Evolutionary conservation across 805 yeast genomes (phyloP).

Genomic region (Blastobotrys robertii): DNA sequence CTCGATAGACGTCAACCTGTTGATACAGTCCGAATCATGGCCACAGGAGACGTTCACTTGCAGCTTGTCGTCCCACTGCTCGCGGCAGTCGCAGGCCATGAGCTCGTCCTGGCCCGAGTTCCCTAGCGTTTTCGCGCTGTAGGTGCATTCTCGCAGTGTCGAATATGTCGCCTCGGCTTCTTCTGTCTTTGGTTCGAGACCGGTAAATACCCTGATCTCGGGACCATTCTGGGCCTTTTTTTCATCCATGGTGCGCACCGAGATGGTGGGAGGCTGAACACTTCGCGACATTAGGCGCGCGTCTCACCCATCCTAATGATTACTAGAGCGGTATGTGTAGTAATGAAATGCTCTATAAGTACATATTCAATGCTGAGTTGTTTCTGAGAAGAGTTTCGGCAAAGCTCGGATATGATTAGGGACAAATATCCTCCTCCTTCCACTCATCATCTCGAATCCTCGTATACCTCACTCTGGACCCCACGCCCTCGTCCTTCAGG

Average conservation of each 20-base stretch:
- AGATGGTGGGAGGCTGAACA: too few relatives aligned
- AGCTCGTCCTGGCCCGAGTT: slow-evolving; percentile 65
- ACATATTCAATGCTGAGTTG: too few relatives aligned
- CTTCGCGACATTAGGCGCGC: too few relatives aligned
- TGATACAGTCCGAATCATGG: slow-evolving; percentile 81
- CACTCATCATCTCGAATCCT: slow-evolving; percentile 46
- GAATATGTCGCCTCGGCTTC: slow-evolving; percentile 59
- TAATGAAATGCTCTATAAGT: too few relatives aligned
- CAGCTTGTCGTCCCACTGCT: slow-evolving; percentile 30
- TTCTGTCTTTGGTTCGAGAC: slow-evolving; percentile 44
- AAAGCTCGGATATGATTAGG: slow-evolving; percentile 30
- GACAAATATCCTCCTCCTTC: slow-evolving; percentile 73
- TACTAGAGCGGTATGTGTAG: too few relatives aligned
- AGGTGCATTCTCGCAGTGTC: slow-evolving; percentile 49
- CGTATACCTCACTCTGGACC: slow-evolving; percentile 41
- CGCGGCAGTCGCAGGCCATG: slow-evolving; percentile 88
- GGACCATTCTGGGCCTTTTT: background rate
- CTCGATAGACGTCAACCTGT: slow-evolving; percentile 84
- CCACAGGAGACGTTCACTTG: slow-evolving; percentile 60
- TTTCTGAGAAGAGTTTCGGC: too few relatives aligned
- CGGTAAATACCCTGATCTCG: slow-evolving; percentile 8
- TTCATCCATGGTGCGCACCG: too few relatives aligned
- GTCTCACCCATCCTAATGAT: too few relatives aligned
- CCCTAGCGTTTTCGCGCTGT: slow-evolving; percentile 54
- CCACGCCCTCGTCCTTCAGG: slow-evolving; percentile 46